A percentile compares a stretch with the other conserved stretches of the same genome.
Evolutionary conservation across 352 stramenopile species (phyloP).

Genomic region (Pythium periplocum): DNA sequence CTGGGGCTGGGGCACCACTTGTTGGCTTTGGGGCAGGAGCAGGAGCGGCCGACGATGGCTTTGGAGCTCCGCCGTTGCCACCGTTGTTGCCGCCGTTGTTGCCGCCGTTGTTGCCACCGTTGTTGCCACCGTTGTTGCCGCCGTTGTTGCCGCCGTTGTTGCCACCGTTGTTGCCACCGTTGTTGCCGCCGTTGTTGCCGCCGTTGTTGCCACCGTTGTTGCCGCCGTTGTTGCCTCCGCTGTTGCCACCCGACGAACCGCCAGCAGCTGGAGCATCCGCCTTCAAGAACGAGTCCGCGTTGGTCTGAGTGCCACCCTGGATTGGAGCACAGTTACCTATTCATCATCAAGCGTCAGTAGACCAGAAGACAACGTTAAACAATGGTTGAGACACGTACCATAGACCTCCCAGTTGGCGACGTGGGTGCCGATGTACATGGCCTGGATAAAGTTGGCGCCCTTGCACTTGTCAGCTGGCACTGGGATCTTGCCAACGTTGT

Average conservation of each 20-base stretch:
- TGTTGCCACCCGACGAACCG: slow-evolving; percentile 1
- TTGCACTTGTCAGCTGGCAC: slow-evolving; percentile 12
- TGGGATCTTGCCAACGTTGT: slow-evolving; percentile 5
- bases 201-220: background rate
- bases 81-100: background rate
- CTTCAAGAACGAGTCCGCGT: background rate
- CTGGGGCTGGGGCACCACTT: background rate
- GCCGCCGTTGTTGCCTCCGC: background rate
- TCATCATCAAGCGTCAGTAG: too few relatives aligned
- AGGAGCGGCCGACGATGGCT: background rate
- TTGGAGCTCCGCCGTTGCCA: slow-evolving; percentile 1
- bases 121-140: background rate
- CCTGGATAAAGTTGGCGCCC: slow-evolving; percentile 5
- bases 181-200: background rate
- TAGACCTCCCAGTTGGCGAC: background rate
- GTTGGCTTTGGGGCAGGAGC: background rate
- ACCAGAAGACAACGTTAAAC: too few relatives aligned
- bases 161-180: background rate
- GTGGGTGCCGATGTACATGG: slow-evolving; percentile 8
- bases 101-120: slow-evolving; percentile 6
- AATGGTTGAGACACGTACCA: too few relatives aligned
- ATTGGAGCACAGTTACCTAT: too few relatives aligned
- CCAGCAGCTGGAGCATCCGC: background rate
- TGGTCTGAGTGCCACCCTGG: background rate
- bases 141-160: background rate